Evolutionary conservation across 352 stramenopile species (phyloP).

Genomic region (Phytopythium sindhum): DNA sequence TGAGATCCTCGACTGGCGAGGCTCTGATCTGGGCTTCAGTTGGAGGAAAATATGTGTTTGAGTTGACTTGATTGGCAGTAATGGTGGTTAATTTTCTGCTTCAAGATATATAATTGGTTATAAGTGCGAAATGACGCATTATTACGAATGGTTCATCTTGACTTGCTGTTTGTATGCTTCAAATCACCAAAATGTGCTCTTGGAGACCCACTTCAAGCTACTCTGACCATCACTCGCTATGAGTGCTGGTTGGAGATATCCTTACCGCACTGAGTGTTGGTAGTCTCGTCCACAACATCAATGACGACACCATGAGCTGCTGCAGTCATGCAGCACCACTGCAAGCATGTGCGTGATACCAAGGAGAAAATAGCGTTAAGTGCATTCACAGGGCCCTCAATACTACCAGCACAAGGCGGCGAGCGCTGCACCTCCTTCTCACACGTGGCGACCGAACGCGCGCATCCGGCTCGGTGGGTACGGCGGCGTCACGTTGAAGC

Average conservation of each 20-base stretch:
- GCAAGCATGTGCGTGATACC: not conserved
- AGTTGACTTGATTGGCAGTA: too few relatives aligned
- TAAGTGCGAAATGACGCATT: too few relatives aligned
- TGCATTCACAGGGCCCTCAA: not conserved
- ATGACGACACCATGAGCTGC: too few relatives aligned
- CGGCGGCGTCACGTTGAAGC: conserved; percentile 29
- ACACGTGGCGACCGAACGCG: not conserved
- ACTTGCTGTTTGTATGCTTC: not conserved
- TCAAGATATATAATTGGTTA: too few relatives aligned
- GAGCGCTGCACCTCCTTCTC: not conserved
- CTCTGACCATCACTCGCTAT: not conserved
- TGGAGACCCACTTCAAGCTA: too few relatives aligned
- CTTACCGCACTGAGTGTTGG: too few relatives aligned
- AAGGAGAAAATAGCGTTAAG: not conserved
- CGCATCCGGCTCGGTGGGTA: conserved; percentile 1
- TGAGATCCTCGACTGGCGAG: too few relatives aligned
- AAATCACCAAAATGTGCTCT: not conserved
- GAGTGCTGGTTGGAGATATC: not conserved
- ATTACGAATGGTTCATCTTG: not conserved
- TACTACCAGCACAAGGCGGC: not conserved
- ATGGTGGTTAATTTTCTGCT: too few relatives aligned
- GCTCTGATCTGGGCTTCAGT: too few relatives aligned
- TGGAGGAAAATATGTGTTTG: too few relatives aligned
- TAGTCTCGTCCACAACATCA: not conserved
- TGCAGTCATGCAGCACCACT: not conserved